Conservation (phyloP, 257 asterid genomes). For the Solanum medicagineum region DNA sequence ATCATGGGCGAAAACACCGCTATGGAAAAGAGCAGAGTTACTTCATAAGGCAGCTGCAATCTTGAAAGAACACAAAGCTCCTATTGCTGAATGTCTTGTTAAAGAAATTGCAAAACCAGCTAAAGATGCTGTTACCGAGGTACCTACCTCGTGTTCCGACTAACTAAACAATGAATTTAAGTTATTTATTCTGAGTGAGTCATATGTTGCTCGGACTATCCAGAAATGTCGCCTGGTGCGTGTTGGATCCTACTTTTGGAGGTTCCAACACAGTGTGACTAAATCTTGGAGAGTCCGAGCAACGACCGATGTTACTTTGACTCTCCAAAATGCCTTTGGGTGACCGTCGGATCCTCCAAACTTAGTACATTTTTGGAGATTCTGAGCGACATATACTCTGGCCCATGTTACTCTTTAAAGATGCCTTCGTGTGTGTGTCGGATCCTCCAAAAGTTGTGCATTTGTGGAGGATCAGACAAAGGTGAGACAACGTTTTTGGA, state of each 20-base stretch:
- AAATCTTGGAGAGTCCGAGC: not conserved
- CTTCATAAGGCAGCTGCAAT: conserved; percentile 96
- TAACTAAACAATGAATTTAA: not conserved
- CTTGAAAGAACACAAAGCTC: conserved; percentile 79
- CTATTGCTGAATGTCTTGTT: conserved; percentile 85
- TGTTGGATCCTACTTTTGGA: not conserved
- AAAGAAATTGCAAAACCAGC: conserved; percentile 98
- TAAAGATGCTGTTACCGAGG: conserved; percentile 92
- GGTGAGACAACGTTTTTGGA: not conserved
- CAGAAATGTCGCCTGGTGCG: not conserved
- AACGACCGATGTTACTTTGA: not conserved
- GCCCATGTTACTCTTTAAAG: not conserved
- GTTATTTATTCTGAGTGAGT: not conserved
- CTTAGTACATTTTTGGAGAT: not conserved
- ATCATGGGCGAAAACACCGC: conserved; percentile 84
- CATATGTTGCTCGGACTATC: not conserved
- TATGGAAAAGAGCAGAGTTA: conserved; percentile 97
- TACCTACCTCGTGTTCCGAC: not conserved
- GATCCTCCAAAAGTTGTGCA: not conserved
- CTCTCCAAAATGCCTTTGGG: not conserved
- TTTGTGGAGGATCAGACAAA: not conserved
- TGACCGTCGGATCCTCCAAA: not conserved
- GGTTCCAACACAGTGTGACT: not conserved
- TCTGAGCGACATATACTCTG: not conserved
- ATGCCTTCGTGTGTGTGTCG: not conserved